Evolutionary conservation across 768 basidiomycete genomes (phyloP).

Genomic region (Dentipellis fragilis): DNA sequence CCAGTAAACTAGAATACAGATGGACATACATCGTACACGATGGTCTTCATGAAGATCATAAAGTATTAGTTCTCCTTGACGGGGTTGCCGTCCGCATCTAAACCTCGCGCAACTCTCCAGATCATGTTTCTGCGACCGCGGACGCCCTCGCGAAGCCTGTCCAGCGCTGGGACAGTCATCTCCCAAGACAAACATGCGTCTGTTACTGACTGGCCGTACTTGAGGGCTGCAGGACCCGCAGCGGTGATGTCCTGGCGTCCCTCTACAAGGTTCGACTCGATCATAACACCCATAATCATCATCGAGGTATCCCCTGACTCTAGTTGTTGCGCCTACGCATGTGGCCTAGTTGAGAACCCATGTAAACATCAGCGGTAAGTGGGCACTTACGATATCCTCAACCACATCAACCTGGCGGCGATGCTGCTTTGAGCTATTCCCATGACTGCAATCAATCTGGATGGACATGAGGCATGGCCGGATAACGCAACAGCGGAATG

Average conservation of each 20-base stretch:
- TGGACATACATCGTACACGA: slow-evolving; percentile 4
- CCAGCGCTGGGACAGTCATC: slow-evolving; percentile 68
- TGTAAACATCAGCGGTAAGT: slow-evolving; percentile 1
- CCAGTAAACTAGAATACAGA: background rate
- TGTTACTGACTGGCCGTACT: slow-evolving; percentile 81
- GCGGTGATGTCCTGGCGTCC: slow-evolving; percentile 80
- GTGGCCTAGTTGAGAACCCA: slow-evolving; percentile 11
- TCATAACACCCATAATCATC: slow-evolving; percentile 88
- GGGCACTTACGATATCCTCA: slow-evolving; percentile 66
- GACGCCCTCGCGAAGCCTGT: slow-evolving; percentile 83
- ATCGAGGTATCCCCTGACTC: slow-evolving; percentile 59
- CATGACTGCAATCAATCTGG: slow-evolving; percentile 94
- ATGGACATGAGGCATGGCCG: background rate
- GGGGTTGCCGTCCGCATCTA: background rate
- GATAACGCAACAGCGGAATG: slow-evolving; percentile 1
- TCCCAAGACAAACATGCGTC: slow-evolving; percentile 91
- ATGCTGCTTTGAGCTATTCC: slow-evolving; percentile 91
- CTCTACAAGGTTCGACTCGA: slow-evolving; percentile 85
- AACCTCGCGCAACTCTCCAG: slow-evolving; percentile 21
- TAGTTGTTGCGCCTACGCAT: slow-evolving; percentile 56
- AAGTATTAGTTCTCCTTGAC: slow-evolving; percentile 1
- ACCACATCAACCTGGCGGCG: slow-evolving; percentile 82
- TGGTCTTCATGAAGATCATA: background rate
- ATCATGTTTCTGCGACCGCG: slow-evolving; percentile 55
- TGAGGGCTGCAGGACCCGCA: slow-evolving; percentile 59